Evolutionary conservation across 176 grass and related monocot species (phyloP).

Genomic region (Zoysia pacifica): DNA sequence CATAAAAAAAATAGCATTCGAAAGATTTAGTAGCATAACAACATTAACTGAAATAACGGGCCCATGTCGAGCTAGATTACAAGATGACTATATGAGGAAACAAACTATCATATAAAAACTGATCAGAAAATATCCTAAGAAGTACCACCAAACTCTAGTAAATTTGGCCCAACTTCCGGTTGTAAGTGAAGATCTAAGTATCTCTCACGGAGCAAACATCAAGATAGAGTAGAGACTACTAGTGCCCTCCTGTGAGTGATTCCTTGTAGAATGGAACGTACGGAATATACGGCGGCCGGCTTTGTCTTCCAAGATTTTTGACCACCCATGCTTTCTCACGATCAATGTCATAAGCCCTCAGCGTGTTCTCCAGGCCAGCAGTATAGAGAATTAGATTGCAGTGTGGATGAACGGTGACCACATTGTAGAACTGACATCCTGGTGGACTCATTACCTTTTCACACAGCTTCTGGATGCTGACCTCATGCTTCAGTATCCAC

Average conservation of each 20-base stretch:
- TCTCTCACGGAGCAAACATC: no score
- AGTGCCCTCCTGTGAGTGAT: not conserved
- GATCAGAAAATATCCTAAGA: no score
- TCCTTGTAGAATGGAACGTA: conserved; percentile 2
- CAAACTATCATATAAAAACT: not conserved
- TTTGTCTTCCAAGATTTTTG: not conserved
- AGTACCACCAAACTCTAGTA: no score
- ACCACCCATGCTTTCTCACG: not conserved
- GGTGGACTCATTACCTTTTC: not conserved
- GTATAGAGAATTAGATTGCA: not conserved
- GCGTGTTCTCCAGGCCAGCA: not conserved
- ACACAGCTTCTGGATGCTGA: not conserved
- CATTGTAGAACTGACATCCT: no score
- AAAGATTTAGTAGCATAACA: not conserved
- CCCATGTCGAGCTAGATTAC: not conserved
- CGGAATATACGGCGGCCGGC: not conserved
- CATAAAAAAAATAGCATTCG: not conserved
- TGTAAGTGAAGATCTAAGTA: no score
- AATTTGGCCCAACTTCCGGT: no score
- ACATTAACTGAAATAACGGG: not conserved
- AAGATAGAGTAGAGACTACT: not conserved
- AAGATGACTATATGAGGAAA: not conserved
- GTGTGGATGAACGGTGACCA: not conserved
- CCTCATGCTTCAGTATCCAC: conserved; percentile 28
- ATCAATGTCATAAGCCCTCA: conserved; percentile 13